Base-by-base conservation (phyloP, 1,139 yeast genomes). In the Taphrina wiesneri region DNA sequence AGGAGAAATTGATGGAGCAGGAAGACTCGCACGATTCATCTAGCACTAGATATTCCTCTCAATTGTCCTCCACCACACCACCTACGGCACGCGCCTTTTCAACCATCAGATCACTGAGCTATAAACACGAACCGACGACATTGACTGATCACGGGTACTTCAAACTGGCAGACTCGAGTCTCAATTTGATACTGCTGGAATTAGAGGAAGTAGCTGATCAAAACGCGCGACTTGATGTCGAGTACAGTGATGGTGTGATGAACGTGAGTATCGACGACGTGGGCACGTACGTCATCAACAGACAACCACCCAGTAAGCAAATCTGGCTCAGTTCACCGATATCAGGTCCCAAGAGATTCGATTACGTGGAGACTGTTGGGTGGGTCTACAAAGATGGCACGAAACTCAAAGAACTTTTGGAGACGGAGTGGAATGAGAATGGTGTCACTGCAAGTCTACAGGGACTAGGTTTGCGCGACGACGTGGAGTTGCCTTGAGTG, bases 231-330 rank as follows among this genome's bases (percentile, higher is more conserved):
- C 51, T 60, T 6, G 65, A 62, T 23, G 65, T 62, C 30, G 65
- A 62, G 49, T 62, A 54, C 54, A 45, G 53, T 34, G 92, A 88
- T 68, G 97, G 97, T 2, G 96, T 91, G 13, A 77, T 91, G 78
- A 86, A 92, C 1, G 76, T 91, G 68, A 82, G 80, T 2, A 74
- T 88, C 39, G 88, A 90, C 1, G 82, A 85, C 1, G 78, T 80
- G 43, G 97, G 97, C 1, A 84, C 92, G 1, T 91, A 91, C 75
- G 96, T 91, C 39, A 86, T 92, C 72, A 92, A 91, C 78, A 90
- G 90, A 74, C 97, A 92, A 77, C 97, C 97, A 0, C 96, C 97
- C 1, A 91, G 90, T 76, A 87, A 87, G 76, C 98, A 91, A 75
- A 86, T 91, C 49, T 91, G 98, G 98, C 81, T 90, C 65, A 85